These are phyloP conservation scores for Phytophthora sojae DNA, from an alignment of 352 stramenopile species.

Conservation along the genomic window DNA sequence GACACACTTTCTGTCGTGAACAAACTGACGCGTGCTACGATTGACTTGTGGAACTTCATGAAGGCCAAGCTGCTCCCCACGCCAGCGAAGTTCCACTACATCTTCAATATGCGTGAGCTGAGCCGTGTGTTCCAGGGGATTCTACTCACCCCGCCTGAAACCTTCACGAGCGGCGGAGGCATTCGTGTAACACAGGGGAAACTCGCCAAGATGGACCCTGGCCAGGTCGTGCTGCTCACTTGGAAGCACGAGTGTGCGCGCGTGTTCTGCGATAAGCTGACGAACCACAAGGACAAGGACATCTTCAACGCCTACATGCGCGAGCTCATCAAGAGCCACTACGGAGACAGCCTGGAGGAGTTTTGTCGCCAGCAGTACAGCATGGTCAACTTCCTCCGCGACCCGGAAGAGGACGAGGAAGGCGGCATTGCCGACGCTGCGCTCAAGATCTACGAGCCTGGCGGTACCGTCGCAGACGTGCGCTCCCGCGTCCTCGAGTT, in stretches of 20 bases:
- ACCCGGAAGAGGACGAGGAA: conserved; percentile 97
- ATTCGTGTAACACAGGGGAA: conserved; percentile 87
- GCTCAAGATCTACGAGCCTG: conserved; percentile 98
- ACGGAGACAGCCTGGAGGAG: conserved; percentile 87
- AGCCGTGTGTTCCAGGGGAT: conserved; percentile 98
- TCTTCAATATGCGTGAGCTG: conserved; percentile 99
- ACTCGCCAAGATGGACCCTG: conserved; percentile 90
- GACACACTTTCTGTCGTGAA: conserved; percentile 88
- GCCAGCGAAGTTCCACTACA: conserved; percentile 99
- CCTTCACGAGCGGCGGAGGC: conserved; percentile 92
- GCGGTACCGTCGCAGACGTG: conserved; percentile 93
- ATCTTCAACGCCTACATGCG: conserved; percentile 94
- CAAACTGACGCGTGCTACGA: conserved; percentile 96
- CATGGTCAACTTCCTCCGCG: conserved; percentile 98
- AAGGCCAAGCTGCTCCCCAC: conserved; percentile 98
- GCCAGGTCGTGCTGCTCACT: conserved; percentile 94
- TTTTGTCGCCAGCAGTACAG: conserved; percentile 82
- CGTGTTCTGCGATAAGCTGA: conserved; percentile 98
- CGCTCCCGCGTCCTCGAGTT: conserved; percentile 94
- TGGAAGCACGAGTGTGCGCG: conserved; percentile 98
- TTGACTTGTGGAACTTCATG: conserved; percentile 97
- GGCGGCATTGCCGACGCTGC: conserved; percentile 94
- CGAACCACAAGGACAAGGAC: conserved; percentile 97
- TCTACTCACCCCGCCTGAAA: conserved; percentile 95
- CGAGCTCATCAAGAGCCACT: conserved; percentile 92